A percentile compares a stretch with the other conserved stretches of the same genome.
Evolutionary conservation across 2,329 filamentous ascomycete species (phyloP).

Genomic region (Penicillium fuscoglaucum): DNA sequence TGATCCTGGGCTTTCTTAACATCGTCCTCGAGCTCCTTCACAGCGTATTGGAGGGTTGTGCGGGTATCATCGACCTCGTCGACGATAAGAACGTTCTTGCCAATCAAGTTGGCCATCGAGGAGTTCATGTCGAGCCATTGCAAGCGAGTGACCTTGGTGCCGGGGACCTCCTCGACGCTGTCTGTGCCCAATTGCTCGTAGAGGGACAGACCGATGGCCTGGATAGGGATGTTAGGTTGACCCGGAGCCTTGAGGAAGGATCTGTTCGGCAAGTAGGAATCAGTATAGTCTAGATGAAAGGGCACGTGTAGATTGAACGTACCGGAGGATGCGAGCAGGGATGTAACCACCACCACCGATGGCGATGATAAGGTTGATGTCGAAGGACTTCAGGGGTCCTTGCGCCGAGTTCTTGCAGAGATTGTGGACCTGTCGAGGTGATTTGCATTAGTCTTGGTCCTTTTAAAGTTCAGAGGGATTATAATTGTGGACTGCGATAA

Average conservation of each 20-base stretch:
- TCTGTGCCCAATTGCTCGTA: constrained; percentile 75
- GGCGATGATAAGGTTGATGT: constrained; percentile 73
- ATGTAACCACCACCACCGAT: constrained; percentile 98
- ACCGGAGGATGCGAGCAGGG: constrained; percentile 90
- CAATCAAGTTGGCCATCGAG: constrained; percentile 84
- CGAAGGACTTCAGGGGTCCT: neutral
- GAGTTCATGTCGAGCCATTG: constrained; percentile 95
- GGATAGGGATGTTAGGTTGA: constrained; percentile 93
- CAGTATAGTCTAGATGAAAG: neutral
- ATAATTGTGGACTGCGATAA: constrained; percentile 6
- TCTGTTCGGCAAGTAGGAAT: constrained; percentile 31
- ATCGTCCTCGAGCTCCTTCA: constrained; percentile 91
- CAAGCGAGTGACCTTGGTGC: constrained; percentile 93
- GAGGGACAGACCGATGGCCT: constrained; percentile 95
- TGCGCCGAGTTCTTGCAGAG: constrained; percentile 78
- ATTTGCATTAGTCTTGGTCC: constrained; percentile 12
- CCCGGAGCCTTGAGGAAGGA: constrained; percentile 93
- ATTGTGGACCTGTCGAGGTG: constrained; percentile 76
- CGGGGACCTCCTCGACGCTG: constrained; percentile 66
- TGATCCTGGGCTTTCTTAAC: constrained; percentile 76
- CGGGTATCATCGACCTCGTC: constrained; percentile 96
- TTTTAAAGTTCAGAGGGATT: constrained; percentile 2
- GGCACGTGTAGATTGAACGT: constrained; percentile 20
- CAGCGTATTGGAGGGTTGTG: constrained; percentile 91
- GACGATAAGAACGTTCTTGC: constrained; percentile 88